Evolutionary conservation across 352 stramenopile genomes (phyloP), one percentile per base, ranked within the genome.

Genomic region (Phytophthora sp.): DNA sequence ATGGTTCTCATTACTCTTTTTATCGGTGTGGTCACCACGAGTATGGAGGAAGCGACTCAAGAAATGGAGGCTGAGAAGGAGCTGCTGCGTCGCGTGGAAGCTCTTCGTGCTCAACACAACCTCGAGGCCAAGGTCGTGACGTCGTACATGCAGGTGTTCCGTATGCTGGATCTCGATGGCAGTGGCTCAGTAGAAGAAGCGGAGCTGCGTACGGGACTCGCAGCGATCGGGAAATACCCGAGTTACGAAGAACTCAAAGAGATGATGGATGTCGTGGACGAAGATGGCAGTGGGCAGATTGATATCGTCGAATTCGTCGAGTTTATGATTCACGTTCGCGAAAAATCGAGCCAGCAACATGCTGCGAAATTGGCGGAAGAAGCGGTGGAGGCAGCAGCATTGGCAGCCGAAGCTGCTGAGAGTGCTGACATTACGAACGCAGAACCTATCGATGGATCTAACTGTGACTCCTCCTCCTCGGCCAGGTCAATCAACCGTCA

Each of bases 1-100:
- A 91, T 97, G 75, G 88, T 97, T 13, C 77, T 97, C 24, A 95
- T 97, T 57, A 97, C 89, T 38, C 63, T 97, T 42, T 97, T 97
- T 58, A 96, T 97, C 60, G 90, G 90, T 94, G 89, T 95, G 30
- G 88, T 97, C 8, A 96, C 90, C 0, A 95, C 91, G 29, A 94
- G 84, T 63, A 97, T 97, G 90, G 83, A 95, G 51, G 90, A 97
- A 68, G 89, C 86, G 13, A 96, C 90, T 3, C 80, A 96, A 41
- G 84, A 93, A 54, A 94, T 95, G 82, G 80, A 91, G 36, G 79
- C 67, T 0, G 81, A 94, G 51, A 92, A 93, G 27, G 74, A 80
- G 27, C 53, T 94, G 13, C 7, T 92, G 23, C 66, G 76, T 46
- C 82, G 88, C 44, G 67, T 95, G 13, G 82, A 89, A 27, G 76